Conservation (phyloP, 2,329 filamentous ascomycete species). For the Verticillium nonalfalfae region DNA sequence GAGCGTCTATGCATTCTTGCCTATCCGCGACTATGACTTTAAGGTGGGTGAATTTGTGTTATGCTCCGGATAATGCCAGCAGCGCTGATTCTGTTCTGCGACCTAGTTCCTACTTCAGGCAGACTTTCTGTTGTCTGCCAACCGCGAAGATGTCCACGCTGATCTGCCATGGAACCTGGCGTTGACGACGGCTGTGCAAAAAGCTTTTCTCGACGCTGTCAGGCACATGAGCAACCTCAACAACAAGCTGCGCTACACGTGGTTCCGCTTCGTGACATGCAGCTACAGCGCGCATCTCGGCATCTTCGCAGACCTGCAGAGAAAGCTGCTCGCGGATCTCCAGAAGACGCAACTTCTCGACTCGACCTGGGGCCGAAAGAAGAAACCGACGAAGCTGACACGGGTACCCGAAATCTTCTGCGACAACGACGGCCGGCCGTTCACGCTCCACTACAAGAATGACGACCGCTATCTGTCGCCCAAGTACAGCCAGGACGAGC, state of each 20-base stretch:
- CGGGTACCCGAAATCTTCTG: background rate
- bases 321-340: background rate
- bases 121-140: conserved; percentile 17
- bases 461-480: background rate
- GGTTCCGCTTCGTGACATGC: conserved; percentile 4
- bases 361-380: background rate
- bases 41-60: conserved; percentile 3
- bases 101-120: conserved; percentile 18
- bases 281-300: background rate
- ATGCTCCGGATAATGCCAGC: background rate
- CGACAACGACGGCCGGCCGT: background rate
- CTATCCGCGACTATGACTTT: conserved; percentile 18
- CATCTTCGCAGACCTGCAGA: conserved; percentile 1
- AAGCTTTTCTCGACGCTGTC: conserved; percentile 1
- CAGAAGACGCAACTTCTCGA: background rate
- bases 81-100: background rate
- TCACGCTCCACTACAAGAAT: background rate
- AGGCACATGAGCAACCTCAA: conserved; percentile 1
- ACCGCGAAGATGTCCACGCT: conserved; percentile 14
- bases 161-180: conserved; percentile 14
- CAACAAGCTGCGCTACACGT: conserved; percentile 9
- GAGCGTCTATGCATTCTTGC: conserved; percentile 17
- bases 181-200: conserved; percentile 1
- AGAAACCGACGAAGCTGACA: background rate
- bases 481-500: background rate